A percentile compares a stretch with the other conserved stretches of the same genome.
Conservation (phyloP, 805 yeast species). For the Candida mattraensis region DNA sequence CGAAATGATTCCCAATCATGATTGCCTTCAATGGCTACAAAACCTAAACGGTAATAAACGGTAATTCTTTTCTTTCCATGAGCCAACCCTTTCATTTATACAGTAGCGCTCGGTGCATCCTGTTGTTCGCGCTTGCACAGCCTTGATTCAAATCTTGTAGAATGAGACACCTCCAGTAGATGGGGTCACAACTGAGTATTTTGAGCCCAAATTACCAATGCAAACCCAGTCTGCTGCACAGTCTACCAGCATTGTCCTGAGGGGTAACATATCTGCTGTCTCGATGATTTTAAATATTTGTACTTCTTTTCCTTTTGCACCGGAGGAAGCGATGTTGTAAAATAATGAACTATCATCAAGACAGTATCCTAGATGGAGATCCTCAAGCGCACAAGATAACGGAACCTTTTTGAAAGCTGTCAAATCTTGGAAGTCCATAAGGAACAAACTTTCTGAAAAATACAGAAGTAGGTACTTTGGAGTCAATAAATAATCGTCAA, state of each 20-base stretch:
- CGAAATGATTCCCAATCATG: constrained; percentile 22
- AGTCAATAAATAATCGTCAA: constrained; percentile 22
- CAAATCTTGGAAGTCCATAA: constrained; percentile 20
- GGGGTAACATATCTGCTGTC: constrained; percentile 21
- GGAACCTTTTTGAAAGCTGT: constrained; percentile 24
- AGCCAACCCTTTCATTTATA: no score
- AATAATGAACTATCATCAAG: constrained; percentile 23
- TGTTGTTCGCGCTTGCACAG: no score
- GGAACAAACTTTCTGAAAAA: constrained; percentile 19
- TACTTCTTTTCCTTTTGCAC: constrained; percentile 4
- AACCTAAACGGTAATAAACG: constrained; percentile 2
- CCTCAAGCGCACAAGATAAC: background rate
- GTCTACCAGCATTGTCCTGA: constrained; percentile 13
- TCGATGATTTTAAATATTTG: constrained; percentile 20
- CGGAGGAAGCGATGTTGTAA: constrained; percentile 9
- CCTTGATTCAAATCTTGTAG: background rate
- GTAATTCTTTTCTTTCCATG: constrained; percentile 1
- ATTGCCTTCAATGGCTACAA: no score
- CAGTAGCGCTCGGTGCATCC: constrained; percentile 1
- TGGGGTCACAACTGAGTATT: constrained; percentile 16
- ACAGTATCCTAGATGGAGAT: constrained; percentile 14
- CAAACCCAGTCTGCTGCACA: constrained; percentile 14
- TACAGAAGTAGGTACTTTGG: constrained; percentile 21
- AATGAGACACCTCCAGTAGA: constrained; percentile 14
- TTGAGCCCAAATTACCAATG: constrained; percentile 23